Evolutionary conservation across 768 basidiomycete species (phyloP).

Genomic region (Lactarius trivialis): DNA sequence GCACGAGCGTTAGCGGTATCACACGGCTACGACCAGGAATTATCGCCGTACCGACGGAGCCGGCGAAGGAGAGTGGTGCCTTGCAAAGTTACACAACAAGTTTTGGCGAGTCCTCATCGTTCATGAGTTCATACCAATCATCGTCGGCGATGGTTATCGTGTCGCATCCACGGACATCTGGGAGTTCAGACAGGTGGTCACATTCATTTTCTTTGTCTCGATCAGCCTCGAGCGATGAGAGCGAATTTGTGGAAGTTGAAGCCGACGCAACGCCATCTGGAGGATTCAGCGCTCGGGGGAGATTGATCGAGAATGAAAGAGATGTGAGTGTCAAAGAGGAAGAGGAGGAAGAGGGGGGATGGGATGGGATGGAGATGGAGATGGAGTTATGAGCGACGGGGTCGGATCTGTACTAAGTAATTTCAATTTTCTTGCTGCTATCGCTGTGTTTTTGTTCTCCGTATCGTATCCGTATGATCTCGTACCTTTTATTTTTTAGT

Average conservation of each 20-base stretch:
- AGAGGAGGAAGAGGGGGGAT: slow-evolving; percentile 38
- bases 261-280: slow-evolving; percentile 7
- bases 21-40: slow-evolving; percentile 58
- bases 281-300: slow-evolving; percentile 27
- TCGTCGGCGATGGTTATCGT: slow-evolving; percentile 12
- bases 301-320: slow-evolving; percentile 38
- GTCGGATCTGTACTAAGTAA: slow-evolving; percentile 13
- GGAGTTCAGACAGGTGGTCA: slow-evolving; percentile 35
- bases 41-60: slow-evolving; percentile 36
- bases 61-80: slow-evolving; percentile 4
- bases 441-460: not conserved
- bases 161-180: slow-evolving; percentile 1
- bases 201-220: slow-evolving; percentile 26
- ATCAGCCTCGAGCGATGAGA: slow-evolving; percentile 33
- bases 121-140: slow-evolving; percentile 21
- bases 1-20: slow-evolving; percentile 35
- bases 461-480: not conserved
- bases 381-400: slow-evolving; percentile 47
- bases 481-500: not conserved
- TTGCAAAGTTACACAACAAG: slow-evolving; percentile 26
- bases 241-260: slow-evolving; percentile 25
- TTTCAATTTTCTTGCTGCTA: not conserved
- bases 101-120: slow-evolving; percentile 31
- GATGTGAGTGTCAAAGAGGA: slow-evolving; percentile 41
- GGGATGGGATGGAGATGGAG: slow-evolving; percentile 55